Conservation (phyloP, 306 rosid genomes). For the Canavalia gladiata region DNA sequence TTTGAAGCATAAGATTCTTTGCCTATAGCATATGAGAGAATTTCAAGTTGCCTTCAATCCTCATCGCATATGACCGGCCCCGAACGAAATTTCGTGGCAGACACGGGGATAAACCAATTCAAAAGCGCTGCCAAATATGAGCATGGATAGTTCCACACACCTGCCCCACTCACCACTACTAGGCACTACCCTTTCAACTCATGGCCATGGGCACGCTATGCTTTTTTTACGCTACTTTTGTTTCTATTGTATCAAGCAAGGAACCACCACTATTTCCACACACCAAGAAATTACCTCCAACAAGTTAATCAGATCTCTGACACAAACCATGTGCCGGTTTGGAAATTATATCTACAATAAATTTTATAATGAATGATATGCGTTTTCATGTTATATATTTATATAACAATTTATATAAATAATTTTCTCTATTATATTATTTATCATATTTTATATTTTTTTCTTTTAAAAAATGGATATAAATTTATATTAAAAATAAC, state of each 20-base stretch:
- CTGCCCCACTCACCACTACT: constrained; percentile 45
- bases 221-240: constrained; percentile 23
- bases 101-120: constrained; percentile 14
- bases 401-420: no score
- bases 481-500: no score
- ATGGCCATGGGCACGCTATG: constrained; percentile 16
- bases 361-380: not conserved
- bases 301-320: not conserved
- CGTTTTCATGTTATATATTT: no score
- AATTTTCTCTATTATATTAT: no score
- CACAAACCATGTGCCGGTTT: not conserved
- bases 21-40: constrained; percentile 15
- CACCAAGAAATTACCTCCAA: not conserved
- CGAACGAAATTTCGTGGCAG: constrained; percentile 27
- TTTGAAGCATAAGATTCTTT: constrained; percentile 27
- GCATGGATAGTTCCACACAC: constrained; percentile 34
- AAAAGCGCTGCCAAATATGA: constrained; percentile 2
- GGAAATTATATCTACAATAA: not conserved
- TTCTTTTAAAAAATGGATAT: no score
- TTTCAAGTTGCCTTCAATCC: not conserved
- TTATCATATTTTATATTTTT: no score
- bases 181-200: constrained; percentile 35
- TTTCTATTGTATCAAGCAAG: constrained; percentile 18
- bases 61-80: no score
- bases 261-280: not conserved